Evolutionary conservation across 805 yeast genomes (phyloP).

Genomic region (Zygosaccharomyces pseudorouxii): DNA sequence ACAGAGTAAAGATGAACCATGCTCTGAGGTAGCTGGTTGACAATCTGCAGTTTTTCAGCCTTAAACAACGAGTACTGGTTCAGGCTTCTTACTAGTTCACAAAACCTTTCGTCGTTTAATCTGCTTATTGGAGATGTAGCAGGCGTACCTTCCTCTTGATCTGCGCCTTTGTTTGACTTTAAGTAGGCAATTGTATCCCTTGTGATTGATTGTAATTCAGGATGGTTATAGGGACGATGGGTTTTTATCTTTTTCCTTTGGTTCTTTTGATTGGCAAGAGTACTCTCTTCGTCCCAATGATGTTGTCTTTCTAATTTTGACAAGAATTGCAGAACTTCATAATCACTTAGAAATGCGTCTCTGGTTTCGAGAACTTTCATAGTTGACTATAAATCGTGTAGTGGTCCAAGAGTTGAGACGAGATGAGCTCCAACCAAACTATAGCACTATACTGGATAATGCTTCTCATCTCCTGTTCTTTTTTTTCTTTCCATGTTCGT

Average conservation of each 20-base stretch:
- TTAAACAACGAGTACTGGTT: constrained; percentile 57
- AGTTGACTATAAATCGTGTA: not conserved
- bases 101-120: constrained; percentile 30
- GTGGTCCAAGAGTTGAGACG: not conserved
- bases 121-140: constrained; percentile 26
- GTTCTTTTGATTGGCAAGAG: constrained; percentile 14
- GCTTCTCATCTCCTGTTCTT: not conserved
- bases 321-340: constrained; percentile 50
- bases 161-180: constrained; percentile 20
- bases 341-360: constrained; percentile 53
- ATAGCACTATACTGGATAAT: not conserved
- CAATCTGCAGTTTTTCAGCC: constrained; percentile 77
- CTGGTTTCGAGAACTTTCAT: constrained; percentile 46
- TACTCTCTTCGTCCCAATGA: constrained; percentile 33
- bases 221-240: constrained; percentile 32
- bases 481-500: not conserved
- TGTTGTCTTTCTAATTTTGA: constrained; percentile 39
- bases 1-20: constrained; percentile 74
- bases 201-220: constrained; percentile 36
- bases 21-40: constrained; percentile 74
- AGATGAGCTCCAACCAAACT: not conserved
- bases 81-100: constrained; percentile 29
- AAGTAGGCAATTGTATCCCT: constrained; percentile 33
- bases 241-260: constrained; percentile 26
- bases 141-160: constrained; percentile 16